Evolutionary conservation across 208 protist species (phyloP).

Genomic region (Balamuthia mandrillaris): DNA sequence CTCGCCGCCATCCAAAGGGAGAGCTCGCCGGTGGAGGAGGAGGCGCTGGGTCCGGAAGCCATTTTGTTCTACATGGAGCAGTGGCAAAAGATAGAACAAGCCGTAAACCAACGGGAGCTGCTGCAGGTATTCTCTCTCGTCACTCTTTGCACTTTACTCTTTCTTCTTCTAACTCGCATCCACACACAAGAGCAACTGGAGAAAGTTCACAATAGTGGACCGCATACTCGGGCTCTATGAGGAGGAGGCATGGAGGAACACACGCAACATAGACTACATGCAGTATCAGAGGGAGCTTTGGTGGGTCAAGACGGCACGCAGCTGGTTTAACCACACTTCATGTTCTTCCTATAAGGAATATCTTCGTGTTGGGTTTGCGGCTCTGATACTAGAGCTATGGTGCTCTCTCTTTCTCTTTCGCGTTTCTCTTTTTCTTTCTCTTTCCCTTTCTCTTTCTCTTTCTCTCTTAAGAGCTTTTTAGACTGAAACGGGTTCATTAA

Average conservation of each 20-base stretch:
- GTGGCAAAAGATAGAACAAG: background rate
- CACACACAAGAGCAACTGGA: too few relatives aligned
- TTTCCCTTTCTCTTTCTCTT: too few relatives aligned
- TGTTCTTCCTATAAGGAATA: conserved; percentile 41
- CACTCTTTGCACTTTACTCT: too few relatives aligned
- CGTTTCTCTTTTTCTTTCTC: background rate
- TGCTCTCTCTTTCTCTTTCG: too few relatives aligned
- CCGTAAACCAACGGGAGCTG: too few relatives aligned
- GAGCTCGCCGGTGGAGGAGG: background rate
- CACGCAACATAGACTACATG: conserved; percentile 40
- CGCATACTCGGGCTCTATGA: conserved; percentile 23
- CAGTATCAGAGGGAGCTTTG: conserved; percentile 13
- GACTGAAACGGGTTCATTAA: too few relatives aligned
- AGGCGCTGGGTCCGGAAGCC: background rate
- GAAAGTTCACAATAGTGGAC: background rate
- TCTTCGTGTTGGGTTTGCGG: background rate
- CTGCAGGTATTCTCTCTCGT: too few relatives aligned
- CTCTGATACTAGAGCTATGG: conserved; percentile 28
- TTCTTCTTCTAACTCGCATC: too few relatives aligned
- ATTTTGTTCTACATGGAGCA: conserved; percentile 7
- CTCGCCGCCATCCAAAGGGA: too few relatives aligned
- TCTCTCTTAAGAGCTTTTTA: too few relatives aligned
- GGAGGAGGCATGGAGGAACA: conserved; percentile 11
- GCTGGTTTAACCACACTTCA: conserved; percentile 1
- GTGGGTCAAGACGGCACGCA: conserved; percentile 23